Percentiles rank a stretch among this genome's conserved stretches.
Conservation (phyloP, 352 stramenopile species). For the Phytophthora tubulina region DNA sequence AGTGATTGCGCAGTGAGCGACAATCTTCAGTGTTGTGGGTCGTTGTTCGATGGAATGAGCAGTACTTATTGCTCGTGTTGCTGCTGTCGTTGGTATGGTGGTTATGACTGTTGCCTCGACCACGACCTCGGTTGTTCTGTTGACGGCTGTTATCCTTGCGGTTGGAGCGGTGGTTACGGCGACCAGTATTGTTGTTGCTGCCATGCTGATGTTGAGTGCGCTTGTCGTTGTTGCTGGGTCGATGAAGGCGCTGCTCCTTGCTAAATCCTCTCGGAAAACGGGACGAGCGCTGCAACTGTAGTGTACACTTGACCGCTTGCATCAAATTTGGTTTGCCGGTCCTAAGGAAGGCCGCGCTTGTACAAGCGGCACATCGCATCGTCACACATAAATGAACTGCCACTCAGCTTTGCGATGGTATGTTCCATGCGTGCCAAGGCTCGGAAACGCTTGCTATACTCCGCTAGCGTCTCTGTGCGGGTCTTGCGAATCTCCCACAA, state of each 20-base stretch:
- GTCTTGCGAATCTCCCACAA: too few species aligned
- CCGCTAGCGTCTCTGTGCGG: too few species aligned
- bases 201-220: too few species aligned
- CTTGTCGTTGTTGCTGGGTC: not conserved
- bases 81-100: not conserved
- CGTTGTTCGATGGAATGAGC: conserved; percentile 10
- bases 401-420: too few species aligned
- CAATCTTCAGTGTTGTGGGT: conserved; percentile 21
- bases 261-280: conserved; percentile 8
- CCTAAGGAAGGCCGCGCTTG: conserved; percentile 12
- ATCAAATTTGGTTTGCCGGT: conserved; percentile 14
- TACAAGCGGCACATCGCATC: not conserved
- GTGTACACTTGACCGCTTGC: conserved; percentile 10
- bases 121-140: not conserved
- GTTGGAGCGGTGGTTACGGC: not conserved
- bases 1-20: not conserved
- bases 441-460: too few species aligned
- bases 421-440: too few species aligned
- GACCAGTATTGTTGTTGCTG: not conserved
- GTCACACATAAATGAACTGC: too few species aligned
- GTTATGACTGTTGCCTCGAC: not conserved
- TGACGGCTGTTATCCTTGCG: not conserved
- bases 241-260: conserved; percentile 7
- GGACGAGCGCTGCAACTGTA: conserved; percentile 5
- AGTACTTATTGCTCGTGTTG: conserved; percentile 19